phyloP scores from a whole-genome alignment of 2,329 filamentous ascomycete genomes.

The Madurella mycetomatis region DNA sequence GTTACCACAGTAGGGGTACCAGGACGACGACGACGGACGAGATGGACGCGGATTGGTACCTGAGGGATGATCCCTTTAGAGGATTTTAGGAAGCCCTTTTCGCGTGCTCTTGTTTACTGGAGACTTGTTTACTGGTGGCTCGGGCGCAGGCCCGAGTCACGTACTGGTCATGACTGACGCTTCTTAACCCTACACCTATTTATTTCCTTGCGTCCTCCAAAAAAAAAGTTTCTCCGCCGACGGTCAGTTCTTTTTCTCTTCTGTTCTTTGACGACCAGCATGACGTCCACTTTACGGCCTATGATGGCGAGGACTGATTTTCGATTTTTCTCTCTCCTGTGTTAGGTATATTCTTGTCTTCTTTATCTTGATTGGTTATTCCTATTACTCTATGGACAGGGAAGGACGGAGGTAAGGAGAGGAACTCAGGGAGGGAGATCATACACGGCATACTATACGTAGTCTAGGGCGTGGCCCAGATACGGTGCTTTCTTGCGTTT shows the following conservation, averaged over 20 bases:
- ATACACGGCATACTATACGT: too few species aligned
- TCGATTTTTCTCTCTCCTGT: background rate
- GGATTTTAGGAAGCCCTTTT: slow-evolving; percentile 44
- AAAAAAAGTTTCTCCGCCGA: background rate
- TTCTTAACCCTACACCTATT: background rate
- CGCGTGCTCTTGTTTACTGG: background rate
- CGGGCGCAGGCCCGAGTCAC: background rate
- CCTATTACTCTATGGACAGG: too few species aligned
- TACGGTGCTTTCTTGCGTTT: too few species aligned
- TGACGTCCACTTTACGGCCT: background rate
- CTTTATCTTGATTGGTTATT: too few species aligned
- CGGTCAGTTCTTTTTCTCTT: background rate
- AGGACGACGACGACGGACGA: slow-evolving; percentile 44
- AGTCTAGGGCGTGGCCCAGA: too few species aligned
- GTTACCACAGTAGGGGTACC: slow-evolving; percentile 43
- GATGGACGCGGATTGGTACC: slow-evolving; percentile 49
- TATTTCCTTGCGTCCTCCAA: background rate
- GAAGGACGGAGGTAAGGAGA: too few species aligned
- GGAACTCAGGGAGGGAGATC: too few species aligned
- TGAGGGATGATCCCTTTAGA: slow-evolving; percentile 57
- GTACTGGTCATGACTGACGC: slow-evolving; percentile 20
- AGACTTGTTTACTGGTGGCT: background rate
- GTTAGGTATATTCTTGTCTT: too few species aligned
- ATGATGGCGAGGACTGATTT: background rate
- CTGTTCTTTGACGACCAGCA: background rate